Conservation (phyloP, 108 stramenopile species). For the Stephanodiscus minutulus region DNA sequence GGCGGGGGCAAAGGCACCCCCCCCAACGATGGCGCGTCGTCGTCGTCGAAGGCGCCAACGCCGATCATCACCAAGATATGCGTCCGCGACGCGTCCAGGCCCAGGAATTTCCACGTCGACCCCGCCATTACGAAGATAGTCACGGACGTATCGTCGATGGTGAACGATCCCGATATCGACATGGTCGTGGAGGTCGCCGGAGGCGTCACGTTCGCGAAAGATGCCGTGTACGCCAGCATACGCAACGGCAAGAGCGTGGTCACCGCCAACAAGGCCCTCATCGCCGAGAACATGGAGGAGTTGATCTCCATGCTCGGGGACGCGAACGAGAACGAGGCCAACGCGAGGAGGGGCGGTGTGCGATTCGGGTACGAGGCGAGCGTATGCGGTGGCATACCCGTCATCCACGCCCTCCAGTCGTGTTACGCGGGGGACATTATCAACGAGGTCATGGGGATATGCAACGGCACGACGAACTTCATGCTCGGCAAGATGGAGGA, state of each 20-base stretch:
- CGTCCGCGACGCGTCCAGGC: slow-evolving; percentile 74
- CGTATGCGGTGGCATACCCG: slow-evolving; percentile 87
- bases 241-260: slow-evolving; percentile 68
- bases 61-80: slow-evolving; percentile 84
- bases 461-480: slow-evolving; percentile 89
- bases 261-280: slow-evolving; percentile 83
- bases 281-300: slow-evolving; percentile 74
- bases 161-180: slow-evolving; percentile 70
- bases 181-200: slow-evolving; percentile 80
- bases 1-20: slow-evolving; percentile 14
- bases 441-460: slow-evolving; percentile 73
- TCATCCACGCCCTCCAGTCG: slow-evolving; percentile 64
- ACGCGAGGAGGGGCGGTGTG: slow-evolving; percentile 15
- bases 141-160: slow-evolving; percentile 64
- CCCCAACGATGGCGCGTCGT: not conserved
- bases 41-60: slow-evolving; percentile 10
- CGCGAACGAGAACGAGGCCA: slow-evolving; percentile 13
- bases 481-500: slow-evolving; percentile 76
- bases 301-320: slow-evolving; percentile 29
- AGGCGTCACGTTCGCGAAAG: slow-evolving; percentile 64
- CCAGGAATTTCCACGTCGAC: slow-evolving; percentile 76
- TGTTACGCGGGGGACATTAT: slow-evolving; percentile 75
- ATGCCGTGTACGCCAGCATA: slow-evolving; percentile 61
- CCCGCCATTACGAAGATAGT: slow-evolving; percentile 47
- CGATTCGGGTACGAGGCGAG: slow-evolving; percentile 80